Percentiles rank a stretch among this genome's conserved stretches.
These are phyloP conservation scores for Zymoseptoria crescenta DNA, from an alignment of 2,329 filamentous ascomycete genomes.

Conservation along the genomic window DNA sequence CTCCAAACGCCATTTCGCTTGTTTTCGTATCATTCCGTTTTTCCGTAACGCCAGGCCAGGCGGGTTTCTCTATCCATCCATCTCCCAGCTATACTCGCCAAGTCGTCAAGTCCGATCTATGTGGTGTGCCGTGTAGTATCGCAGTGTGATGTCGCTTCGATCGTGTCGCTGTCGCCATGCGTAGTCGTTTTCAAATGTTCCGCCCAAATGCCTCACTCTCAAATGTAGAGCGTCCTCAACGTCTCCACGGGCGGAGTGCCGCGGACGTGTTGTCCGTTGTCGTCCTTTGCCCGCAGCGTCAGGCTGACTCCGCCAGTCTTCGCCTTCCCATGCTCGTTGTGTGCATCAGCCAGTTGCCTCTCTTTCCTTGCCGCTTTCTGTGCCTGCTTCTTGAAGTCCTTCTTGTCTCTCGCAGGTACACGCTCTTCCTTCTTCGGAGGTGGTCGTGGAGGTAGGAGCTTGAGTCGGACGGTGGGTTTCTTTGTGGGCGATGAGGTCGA, in stretches of 20 bases:
- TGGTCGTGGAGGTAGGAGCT: constrained; percentile 29
- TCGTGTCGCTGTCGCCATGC: not conserved
- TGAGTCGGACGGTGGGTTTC: constrained; percentile 25
- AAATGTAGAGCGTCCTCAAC: constrained; percentile 33
- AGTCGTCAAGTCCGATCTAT: not conserved
- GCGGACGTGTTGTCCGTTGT: constrained; percentile 27
- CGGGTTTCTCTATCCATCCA: not conserved
- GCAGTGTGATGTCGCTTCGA: not conserved
- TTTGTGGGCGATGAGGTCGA: constrained; percentile 8
- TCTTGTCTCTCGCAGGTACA: constrained; percentile 30
- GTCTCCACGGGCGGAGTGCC: constrained; percentile 31
- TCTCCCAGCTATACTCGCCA: not conserved
- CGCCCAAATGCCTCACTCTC: constrained; percentile 4
- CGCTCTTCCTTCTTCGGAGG: constrained; percentile 19
- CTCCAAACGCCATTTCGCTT: not conserved
- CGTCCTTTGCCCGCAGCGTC: constrained; percentile 25
- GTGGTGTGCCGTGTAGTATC: not conserved
- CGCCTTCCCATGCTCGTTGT: constrained; percentile 7
- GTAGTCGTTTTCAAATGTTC: not conserved
- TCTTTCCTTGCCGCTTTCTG: constrained; percentile 37
- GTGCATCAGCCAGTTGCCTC: constrained; percentile 25
- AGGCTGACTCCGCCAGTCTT: constrained; percentile 21
- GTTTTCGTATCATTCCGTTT: not conserved
- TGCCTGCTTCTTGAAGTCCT: constrained; percentile 35
- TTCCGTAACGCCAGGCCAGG: not conserved